These are phyloP conservation scores for Azolla pinnata DNA, from an alignment of 75 land plant species.

Conservation along the genomic window DNA sequence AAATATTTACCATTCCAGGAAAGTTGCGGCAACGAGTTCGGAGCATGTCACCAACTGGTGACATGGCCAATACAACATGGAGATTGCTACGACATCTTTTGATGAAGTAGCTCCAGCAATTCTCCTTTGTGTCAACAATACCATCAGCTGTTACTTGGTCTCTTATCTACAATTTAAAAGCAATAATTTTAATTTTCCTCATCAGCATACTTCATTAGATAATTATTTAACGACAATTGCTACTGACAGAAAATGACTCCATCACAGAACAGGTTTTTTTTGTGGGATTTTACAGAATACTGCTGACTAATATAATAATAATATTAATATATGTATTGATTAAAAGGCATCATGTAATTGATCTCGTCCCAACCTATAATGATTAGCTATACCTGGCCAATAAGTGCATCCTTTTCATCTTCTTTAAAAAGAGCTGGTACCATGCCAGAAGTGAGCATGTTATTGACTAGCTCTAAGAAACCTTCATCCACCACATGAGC, in stretches of 20 bases:
- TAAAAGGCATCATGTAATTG: too few species aligned
- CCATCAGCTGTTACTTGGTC: slow-evolving; percentile 27
- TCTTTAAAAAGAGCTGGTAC: slow-evolving; percentile 32
- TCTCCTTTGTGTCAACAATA: slow-evolving; percentile 29
- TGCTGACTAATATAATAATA: too few species aligned
- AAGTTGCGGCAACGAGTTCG: slow-evolving; percentile 34
- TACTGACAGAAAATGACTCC: too few species aligned
- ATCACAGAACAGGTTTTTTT: too few species aligned
- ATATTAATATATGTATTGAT: too few species aligned
- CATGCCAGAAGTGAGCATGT: slow-evolving; percentile 39
- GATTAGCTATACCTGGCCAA: slow-evolving; percentile 12
- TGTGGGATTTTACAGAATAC: too few species aligned
- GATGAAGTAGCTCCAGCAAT: slow-evolving; percentile 27
- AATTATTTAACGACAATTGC: too few species aligned
- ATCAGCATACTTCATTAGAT: too few species aligned
- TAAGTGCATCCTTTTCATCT: slow-evolving; percentile 30
- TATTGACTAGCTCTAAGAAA: slow-evolving; percentile 29
- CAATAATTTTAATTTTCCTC: too few species aligned
- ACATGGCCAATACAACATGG: slow-evolving; percentile 30
- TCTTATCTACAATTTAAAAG: slow-evolving; percentile 10
- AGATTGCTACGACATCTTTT: slow-evolving; percentile 27
- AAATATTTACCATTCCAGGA: slow-evolving; percentile 21
- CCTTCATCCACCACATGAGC: slow-evolving; percentile 33
- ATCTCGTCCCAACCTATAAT: too few species aligned
- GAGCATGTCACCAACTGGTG: slow-evolving; percentile 28